Base-by-base conservation (phyloP, 1,139 yeast genomes). In the Nakaseomyces glabratus region DNA sequence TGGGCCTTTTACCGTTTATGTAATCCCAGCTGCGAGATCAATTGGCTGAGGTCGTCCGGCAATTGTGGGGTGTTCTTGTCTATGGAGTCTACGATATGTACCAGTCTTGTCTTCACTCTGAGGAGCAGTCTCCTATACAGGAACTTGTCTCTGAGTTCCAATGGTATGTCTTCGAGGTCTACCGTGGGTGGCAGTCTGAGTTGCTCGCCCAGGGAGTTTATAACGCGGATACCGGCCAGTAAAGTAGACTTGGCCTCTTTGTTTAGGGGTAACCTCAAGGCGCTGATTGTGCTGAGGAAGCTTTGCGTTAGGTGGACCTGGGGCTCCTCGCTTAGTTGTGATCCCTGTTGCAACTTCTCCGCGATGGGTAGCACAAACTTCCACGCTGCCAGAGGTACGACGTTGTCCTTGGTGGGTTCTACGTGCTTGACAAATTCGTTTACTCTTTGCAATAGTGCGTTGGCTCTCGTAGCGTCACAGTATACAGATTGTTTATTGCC, bases 171-270 rank as follows among this genome's bases (percentile, higher is more conserved):
- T 13, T 28, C 37, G 3, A 36, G 22, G 12, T 25, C 22, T 11
- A 34, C 41, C 29, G 35, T 36, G 14, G 25, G 38, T 30, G 35
- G 39, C 4, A 35, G 36, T 21, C 24, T 42, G 33, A 43, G 38
- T 15, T 32, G 20, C 4, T 40, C 42, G 7, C 44, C 36, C 18
- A 48, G 36, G 2, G 30, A 19, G 6, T 42, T 46, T 2, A 51
- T 31, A 13, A 50, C 37, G 20, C 56, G 40, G 13, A 49, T 43
- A n/a, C 43, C 44, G 23, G 48, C 54, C 16, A 53, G 36, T 40
- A n/a, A n/a, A n/a, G n/a, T n/a, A n/a, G n/a, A n/a, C n/a, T n/a
- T 38, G 3, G 30, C 31, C 11, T 14, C 16, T 9, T 19, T 28
- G 13, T 30, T 15, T 28, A 5, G 16, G 9, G 15, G 29, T 9